Evolutionary conservation across 495 filamentous ascomycete genomes (phyloP), one percentile per base, ranked within the genome.

Genomic region (Cetradonia linearis): DNA sequence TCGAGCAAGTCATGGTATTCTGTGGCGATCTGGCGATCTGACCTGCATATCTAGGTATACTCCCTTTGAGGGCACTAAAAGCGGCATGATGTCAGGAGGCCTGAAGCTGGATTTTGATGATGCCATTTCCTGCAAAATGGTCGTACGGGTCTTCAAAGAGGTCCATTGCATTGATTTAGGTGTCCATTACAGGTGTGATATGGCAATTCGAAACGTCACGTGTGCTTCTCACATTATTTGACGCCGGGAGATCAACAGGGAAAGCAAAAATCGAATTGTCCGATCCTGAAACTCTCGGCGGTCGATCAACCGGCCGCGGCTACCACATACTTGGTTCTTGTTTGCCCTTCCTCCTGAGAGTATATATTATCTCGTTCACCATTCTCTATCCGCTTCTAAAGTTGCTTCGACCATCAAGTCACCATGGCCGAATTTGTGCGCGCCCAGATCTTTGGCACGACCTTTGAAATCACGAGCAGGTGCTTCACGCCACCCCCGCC

Each of bases 381-480:
- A n/a, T n/a, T 13, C 59, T 28, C 16, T 25, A 31, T 44, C 30
- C 40, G 37, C 59, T 34, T 28, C 25, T 56, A 4, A 16, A 46
- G 11, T 30, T 34, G 30, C 50, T 54, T 28, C 59, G 23, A 30
- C 52, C 59, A 44, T 10, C 30, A 61, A 56, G 67, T 69, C 72
- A 80, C 69, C 66, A 96, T 96, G 91, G 91, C 91, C 71, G 93
- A 97, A 84, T 98, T 98, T 77, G 90, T 97, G 68, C 88, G 93
- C 72, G 91, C 93, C 69, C 90, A 96, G 83, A 97, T 98, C 73
- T 98, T 98, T 71, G 94, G 93, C 72, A 97, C 94, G 55, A 96
- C 93, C 64, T 98, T 98, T 69, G 93, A 98, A 81, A 98, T 98
- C 76, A 98, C 93, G 63, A 96, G 92, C 79, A 86, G 93, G 91